Evolutionary conservation across 1,284 basidiomycete genomes (phyloP), one percentile per base, ranked within the genome.

Genomic region (Cutaneotrichosporon spelunceum): DNA sequence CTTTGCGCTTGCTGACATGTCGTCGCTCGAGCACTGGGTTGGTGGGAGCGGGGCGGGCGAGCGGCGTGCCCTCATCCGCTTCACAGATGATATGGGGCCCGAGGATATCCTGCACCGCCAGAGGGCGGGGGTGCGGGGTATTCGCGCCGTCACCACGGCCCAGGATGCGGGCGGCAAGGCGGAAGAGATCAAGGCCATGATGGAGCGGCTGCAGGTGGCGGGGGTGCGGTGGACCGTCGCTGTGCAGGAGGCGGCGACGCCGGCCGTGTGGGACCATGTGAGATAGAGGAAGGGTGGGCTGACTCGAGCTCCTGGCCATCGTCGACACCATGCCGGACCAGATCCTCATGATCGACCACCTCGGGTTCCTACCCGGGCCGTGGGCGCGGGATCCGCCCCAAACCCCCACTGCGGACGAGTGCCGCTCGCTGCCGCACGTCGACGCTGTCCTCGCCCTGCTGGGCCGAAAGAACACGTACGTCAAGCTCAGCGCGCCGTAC

Each of bases 401-500:
- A 16, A 33, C 26, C 23, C 29, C 45, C n/a, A 16, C 24, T 14
- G 27, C 30, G 4, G 30, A 23, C 19, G 33, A 30, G 10, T 33
- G 26, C 24, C 10, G 9, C 10, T 27, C n/a, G 13, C n/a, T 44
- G 10, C 59, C 59, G 3, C 53, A 56, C 29, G 45, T 56, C 53
- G 24, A 30, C 33, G 24, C 61, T 14, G 36, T 62, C 8, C 42
- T 62, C 16, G 49, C 39, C 16, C 56, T 62, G 19, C 56, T 62
- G 5, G 1, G 8, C 13, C 30, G 45, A 4, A 23, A 24, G 39
- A 57, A 53, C 45, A 52, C 54, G 14, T 57, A 54, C 34, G 16
- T 55, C 42, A 62, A 62, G 61, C 50, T 62, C 10, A 30, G 24
- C 7, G 61, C 56, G 16, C 56, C 61, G 26, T 62, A 62, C 53